Conservation (phyloP, 192 early-diverging fungal genomes). For the Bifiguratus adelaidae region DNA sequence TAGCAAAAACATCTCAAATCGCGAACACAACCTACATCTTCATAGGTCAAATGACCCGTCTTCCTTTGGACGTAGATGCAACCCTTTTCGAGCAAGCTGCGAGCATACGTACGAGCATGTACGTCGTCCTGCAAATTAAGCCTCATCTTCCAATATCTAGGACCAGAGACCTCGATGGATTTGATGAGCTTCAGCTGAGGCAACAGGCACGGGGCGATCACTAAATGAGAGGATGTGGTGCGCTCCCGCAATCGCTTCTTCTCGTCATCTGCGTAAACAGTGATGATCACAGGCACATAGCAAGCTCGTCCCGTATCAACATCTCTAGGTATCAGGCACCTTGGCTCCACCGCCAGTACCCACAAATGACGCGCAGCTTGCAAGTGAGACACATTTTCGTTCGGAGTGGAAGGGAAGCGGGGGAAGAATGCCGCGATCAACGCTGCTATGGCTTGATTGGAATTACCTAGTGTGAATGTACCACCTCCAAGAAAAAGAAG, state of each 20-base stretch:
- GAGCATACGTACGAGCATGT: constrained; percentile 12
- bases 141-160: constrained; percentile 41
- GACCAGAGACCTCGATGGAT: constrained; percentile 35
- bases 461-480: constrained; percentile 51
- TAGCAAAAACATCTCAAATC: too few relatives aligned
- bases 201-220: constrained; percentile 48
- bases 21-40: too few relatives aligned
- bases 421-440: constrained; percentile 63
- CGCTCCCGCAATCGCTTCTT: constrained; percentile 9
- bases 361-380: constrained; percentile 75
- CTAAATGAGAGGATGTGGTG: too few relatives aligned
- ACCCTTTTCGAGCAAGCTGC: constrained; percentile 11
- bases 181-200: constrained; percentile 39
- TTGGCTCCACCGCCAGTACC: constrained; percentile 58
- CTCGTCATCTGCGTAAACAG: constrained; percentile 14
- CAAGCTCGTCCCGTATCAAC: constrained; percentile 37
- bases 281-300: constrained; percentile 41
- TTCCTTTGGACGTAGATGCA: constrained; percentile 25
- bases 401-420: constrained; percentile 35
- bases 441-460: constrained; percentile 51
- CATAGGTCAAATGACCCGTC: constrained; percentile 32
- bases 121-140: constrained; percentile 13
- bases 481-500: constrained; percentile 68
- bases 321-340: constrained; percentile 64
- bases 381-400: constrained; percentile 55